Conservation (phyloP, 768 basidiomycete species). For the Agaricus blazei region DNA sequence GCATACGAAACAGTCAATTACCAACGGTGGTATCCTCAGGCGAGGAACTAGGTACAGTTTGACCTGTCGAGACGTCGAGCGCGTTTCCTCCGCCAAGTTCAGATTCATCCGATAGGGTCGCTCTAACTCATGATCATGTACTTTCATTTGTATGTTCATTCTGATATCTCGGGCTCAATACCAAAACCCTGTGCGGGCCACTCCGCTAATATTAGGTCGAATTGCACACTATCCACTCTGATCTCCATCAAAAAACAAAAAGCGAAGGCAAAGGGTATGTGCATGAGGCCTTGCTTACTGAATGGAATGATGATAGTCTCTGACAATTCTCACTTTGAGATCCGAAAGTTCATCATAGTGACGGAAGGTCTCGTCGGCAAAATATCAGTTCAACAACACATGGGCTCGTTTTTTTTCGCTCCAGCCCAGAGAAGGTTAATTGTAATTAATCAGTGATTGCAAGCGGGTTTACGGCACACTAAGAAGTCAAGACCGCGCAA, state of each 20-base stretch:
- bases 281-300: background rate
- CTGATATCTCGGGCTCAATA: background rate
- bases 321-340: background rate
- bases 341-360: constrained; percentile 3
- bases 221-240: background rate
- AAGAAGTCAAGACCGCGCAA: too few relatives aligned
- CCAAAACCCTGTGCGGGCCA: background rate
- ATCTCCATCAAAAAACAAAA: background rate
- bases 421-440: too few relatives aligned
- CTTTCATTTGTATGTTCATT: background rate
- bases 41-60: constrained; percentile 71
- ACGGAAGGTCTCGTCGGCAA: too few relatives aligned
- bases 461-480: too few relatives aligned
- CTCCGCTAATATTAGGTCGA: background rate
- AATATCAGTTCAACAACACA: too few relatives aligned
- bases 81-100: constrained; percentile 38
- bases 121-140: background rate
- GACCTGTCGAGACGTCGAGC: constrained; percentile 80
- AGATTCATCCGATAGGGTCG: constrained; percentile 17
- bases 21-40: constrained; percentile 45
- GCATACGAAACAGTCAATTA: constrained; percentile 30
- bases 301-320: constrained; percentile 11
- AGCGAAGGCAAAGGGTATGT: background rate
- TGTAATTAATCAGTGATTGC: too few relatives aligned
- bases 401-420: too few relatives aligned